Conservation (phyloP, 2,329 filamentous ascomycete species). For the Hypoxylon sp. region DNA sequence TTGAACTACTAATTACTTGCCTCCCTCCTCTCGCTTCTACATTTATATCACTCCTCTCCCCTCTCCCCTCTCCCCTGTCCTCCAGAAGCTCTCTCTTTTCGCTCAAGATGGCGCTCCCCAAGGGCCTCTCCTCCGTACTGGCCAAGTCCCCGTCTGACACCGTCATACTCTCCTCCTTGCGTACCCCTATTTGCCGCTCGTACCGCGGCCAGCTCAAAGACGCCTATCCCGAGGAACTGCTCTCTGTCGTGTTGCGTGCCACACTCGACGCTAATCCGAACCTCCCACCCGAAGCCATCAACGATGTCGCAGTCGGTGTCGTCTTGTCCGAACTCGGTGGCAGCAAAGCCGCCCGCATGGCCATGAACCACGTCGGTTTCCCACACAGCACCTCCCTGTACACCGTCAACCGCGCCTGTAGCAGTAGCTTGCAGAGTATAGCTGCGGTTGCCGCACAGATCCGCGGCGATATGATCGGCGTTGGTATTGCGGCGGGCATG, state of each 20-base stretch:
- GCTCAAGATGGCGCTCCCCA: slow-evolving; percentile 66
- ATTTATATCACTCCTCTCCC: too few relatives aligned
- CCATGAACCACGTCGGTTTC: slow-evolving; percentile 86
- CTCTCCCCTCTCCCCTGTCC: too few relatives aligned
- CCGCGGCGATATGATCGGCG: slow-evolving; percentile 77
- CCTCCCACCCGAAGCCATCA: slow-evolving; percentile 76
- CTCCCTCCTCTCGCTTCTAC: background rate
- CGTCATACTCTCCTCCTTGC: slow-evolving; percentile 90
- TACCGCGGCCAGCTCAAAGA: slow-evolving; percentile 89
- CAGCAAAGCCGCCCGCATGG: slow-evolving; percentile 91
- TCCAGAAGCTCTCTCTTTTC: background rate
- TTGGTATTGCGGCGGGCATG: slow-evolving; percentile 89
- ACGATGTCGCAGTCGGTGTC: slow-evolving; percentile 89
- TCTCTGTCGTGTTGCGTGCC: slow-evolving; percentile 75
- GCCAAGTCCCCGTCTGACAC: slow-evolving; percentile 84
- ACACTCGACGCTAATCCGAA: slow-evolving; percentile 81
- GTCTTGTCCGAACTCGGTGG: slow-evolving; percentile 93
- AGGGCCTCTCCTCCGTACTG: slow-evolving; percentile 82
- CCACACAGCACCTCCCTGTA: slow-evolving; percentile 81
- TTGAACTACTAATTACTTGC: background rate
- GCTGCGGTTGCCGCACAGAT: slow-evolving; percentile 82
- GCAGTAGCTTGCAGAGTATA: slow-evolving; percentile 82
- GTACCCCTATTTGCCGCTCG: slow-evolving; percentile 87
- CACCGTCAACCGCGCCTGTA: slow-evolving; percentile 91
- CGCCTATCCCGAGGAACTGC: slow-evolving; percentile 91